Conservation (phyloP, 306 rosid species). For the Styphnolobium japonicum region DNA sequence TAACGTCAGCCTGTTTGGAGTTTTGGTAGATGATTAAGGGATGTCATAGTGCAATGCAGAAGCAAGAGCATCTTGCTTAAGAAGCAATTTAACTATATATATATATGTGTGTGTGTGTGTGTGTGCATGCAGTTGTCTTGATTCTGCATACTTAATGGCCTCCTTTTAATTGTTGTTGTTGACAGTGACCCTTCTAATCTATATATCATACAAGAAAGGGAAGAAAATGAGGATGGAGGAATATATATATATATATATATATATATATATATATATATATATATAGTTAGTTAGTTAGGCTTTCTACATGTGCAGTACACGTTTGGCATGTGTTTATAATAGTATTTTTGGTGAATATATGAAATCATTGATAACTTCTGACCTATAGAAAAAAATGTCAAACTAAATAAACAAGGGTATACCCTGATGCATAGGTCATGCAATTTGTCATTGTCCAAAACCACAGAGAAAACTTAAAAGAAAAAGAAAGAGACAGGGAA, state of each 20-base stretch:
- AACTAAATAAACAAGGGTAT: not conserved
- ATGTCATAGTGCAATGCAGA: not conserved
- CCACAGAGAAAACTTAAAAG: not conserved
- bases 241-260: too few relatives aligned
- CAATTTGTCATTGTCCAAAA: not conserved
- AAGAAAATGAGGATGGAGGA: not conserved
- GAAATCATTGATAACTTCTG: not conserved
- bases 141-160: not conserved
- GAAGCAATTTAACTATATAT: not conserved
- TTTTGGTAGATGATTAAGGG: not conserved
- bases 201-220: not conserved
- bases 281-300: too few relatives aligned
- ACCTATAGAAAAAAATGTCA: not conserved
- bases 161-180: not conserved
- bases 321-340: not conserved
- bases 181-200: not conserved
- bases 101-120: too few relatives aligned
- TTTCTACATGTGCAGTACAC: not conserved
- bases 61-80: not conserved
- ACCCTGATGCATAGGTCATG: not conserved
- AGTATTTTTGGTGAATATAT: not conserved
- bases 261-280: too few relatives aligned
- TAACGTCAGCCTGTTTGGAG: constrained; percentile 7
- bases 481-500: not conserved
- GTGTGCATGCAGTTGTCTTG: not conserved